Evolutionary conservation across 2,329 filamentous ascomycete species (phyloP).

Genomic region (Trichoderma semiorbis): DNA sequence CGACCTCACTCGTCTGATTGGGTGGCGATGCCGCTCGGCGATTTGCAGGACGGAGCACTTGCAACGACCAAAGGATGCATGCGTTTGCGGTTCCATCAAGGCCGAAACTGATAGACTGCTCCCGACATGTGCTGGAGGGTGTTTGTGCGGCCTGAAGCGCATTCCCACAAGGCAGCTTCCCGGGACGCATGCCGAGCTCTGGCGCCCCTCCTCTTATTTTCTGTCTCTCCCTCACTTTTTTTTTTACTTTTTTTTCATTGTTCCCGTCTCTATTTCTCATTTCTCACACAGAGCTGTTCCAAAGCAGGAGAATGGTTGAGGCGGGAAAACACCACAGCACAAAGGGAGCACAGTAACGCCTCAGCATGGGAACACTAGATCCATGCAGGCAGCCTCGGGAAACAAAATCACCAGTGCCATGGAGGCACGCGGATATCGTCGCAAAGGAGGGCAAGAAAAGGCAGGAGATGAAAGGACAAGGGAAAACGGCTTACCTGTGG

Average conservation of each 20-base stretch:
- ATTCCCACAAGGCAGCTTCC: not conserved
- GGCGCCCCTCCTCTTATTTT: not conserved
- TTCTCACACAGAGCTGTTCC: not conserved
- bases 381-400: constrained; percentile 32
- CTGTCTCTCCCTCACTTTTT: not conserved
- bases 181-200: not conserved
- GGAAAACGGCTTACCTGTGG: constrained; percentile 25
- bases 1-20: not conserved
- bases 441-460: constrained; percentile 22
- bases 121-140: not conserved
- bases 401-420: constrained; percentile 26
- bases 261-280: not conserved
- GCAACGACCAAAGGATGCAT: constrained; percentile 8
- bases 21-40: constrained; percentile 30
- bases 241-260: not conserved
- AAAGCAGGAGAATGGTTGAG: not conserved
- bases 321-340: not conserved
- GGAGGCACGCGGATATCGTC: constrained; percentile 23
- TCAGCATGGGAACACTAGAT: constrained; percentile 28
- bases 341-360: constrained; percentile 9
- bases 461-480: constrained; percentile 23
- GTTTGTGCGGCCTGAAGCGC: not conserved
- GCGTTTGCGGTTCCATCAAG: constrained; percentile 6
- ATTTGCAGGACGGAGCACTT: constrained; percentile 24
- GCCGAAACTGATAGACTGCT: not conserved